Evolutionary conservation across 306 rosid genomes (phyloP).

Genomic region (Medicago ruthenica): DNA sequence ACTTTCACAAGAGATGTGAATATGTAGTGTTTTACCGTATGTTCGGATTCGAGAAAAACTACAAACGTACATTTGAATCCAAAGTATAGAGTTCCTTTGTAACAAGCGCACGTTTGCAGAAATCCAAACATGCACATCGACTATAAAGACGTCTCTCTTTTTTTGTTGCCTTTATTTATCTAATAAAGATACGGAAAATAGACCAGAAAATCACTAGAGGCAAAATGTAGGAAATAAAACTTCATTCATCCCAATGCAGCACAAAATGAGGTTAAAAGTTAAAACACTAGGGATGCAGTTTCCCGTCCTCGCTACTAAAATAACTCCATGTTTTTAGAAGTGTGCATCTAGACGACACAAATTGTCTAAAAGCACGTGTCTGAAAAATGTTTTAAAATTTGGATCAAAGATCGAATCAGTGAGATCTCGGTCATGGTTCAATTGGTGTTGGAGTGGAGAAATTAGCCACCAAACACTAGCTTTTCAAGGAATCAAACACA

Average conservation of each 20-base stretch:
- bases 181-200: background rate
- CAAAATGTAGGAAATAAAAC: background rate
- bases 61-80: background rate
- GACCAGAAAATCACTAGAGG: background rate
- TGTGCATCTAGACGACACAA: background rate
- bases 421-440: background rate
- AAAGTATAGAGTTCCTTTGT: background rate
- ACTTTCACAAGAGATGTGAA: background rate
- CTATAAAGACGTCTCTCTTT: background rate
- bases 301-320: background rate
- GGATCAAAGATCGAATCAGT: background rate
- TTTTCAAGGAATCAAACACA: conserved; percentile 19
- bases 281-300: background rate
- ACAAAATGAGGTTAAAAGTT: no score
- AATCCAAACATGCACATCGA: background rate
- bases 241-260: background rate
- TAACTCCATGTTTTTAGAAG: background rate
- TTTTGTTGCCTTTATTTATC: background rate
- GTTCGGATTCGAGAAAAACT: background rate
- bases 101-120: background rate
- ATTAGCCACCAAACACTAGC: background rate
- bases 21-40: no score
- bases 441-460: background rate
- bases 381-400: background rate
- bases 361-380: background rate